Evolutionary conservation across 73 alveolate genomes (phyloP), one percentile per base, ranked within the genome.

Genomic region (Effrenium voratum): DNA sequence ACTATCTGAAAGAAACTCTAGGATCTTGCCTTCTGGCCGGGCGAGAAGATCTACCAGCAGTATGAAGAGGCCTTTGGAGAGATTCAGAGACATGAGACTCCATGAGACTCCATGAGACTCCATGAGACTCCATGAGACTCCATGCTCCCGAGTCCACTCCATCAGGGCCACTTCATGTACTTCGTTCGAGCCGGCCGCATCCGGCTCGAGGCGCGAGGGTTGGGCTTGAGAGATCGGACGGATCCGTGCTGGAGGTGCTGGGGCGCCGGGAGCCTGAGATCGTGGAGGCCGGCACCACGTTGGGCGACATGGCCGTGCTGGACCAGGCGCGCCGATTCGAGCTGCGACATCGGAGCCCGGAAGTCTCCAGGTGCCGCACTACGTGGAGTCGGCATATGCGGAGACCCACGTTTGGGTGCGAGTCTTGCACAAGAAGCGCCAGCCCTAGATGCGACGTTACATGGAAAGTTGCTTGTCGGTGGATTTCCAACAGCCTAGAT

Each of bases 341-440:
- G 60, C 6, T 79, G 34, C 6, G 68, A 28, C 68, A 66, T 13
- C 41, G 15, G 79, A 66, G 8, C 19, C 79, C 16, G 79, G 16
- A 24, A 24, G 34, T n/a, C 15, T 10, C 40, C 34, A 90, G 97
- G 97, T 90, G 55, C 97, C 97, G 75, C 97, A 90, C 97, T 90
- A 90, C 44, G 87, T 90, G 57, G 97, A 90, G 66, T 60, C 97
- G 12, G 97, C 97, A 3, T 90, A 68, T 22, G 97, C 97, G 8
- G 97, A 90, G 97, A 90, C 97, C 52, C 97, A 90, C n/a, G 97
- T 90, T 19, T 90, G 97, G 97, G 97, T 90, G 13, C 82, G 97
- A 12, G 97, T 87, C 24, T 87, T 90, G 41, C 82, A 90, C 97
- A 90, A 90, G 75, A 90, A 90, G 97, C 80, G 63, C 45, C 73